Conservation (phyloP, 164 flowering plant species). For the Stephania cephalantha region DNA sequence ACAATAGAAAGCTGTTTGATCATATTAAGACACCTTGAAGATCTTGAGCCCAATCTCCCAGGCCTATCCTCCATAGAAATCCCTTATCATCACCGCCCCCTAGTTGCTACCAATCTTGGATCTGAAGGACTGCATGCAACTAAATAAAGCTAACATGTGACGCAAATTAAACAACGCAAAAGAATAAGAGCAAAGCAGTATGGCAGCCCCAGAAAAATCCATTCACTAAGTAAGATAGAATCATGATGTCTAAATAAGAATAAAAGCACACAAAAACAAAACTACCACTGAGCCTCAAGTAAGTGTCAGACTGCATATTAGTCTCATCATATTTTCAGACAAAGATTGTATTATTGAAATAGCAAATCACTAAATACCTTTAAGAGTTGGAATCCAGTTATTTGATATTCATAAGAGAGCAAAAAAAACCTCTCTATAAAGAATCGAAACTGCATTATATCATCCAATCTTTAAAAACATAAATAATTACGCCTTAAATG, state of each 20-base stretch:
- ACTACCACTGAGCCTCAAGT: neutral
- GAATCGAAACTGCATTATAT: too few relatives aligned
- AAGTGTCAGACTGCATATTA: neutral
- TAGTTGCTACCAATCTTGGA: slow-evolving; percentile 66
- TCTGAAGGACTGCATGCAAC: slow-evolving; percentile 88
- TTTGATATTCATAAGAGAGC: too few relatives aligned
- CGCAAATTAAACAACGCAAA: neutral
- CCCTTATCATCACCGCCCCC: slow-evolving; percentile 96
- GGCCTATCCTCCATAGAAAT: slow-evolving; percentile 79
- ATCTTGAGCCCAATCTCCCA: slow-evolving; percentile 69
- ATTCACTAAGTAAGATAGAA: neutral
- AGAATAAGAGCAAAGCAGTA: neutral
- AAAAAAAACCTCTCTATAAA: too few relatives aligned
- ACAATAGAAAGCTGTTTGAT: neutral
- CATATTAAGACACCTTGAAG: slow-evolving; percentile 45
- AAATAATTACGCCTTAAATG: too few relatives aligned
- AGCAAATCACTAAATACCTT: neutral
- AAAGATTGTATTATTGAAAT: too few relatives aligned
- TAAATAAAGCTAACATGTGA: slow-evolving; percentile 67
- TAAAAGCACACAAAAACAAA: neutral
- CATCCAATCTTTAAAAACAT: too few relatives aligned
- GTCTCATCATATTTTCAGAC: neutral
- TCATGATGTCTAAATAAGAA: neutral
- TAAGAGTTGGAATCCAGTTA: neutral
- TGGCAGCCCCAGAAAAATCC: neutral